Base-by-base conservation (phyloP, 345 rosid genomes). In the Eucalyptus shirleyi region DNA sequence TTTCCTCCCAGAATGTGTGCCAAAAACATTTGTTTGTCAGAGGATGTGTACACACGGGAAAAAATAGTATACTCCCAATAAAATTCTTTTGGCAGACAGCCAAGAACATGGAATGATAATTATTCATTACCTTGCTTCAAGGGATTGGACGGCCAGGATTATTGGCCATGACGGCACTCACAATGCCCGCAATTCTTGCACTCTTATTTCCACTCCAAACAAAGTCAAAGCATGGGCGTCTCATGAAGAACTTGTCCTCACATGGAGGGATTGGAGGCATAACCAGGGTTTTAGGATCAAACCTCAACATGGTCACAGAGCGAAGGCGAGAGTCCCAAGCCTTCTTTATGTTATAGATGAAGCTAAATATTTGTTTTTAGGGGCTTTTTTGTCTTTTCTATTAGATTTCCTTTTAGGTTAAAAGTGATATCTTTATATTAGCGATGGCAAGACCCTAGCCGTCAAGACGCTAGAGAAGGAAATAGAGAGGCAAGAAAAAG, bases 161-260 rank as follows among this genome's bases (percentile, higher is more conserved):
- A 9, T 96, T 98, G 9, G 59, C 91, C 92, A 90, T 93, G 87
- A 98, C 94, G 50, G 95, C 89, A 26, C 60, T 44, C 49, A 93
- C 96, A 87, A 96, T 92, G 28, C 42, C 82, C 23, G 5, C 86
- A 5, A 94, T 49, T 14, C 90, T 86, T 37, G 32, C 86, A 89
- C 95, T 95, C 19, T 51, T 88, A 85, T 95, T 97, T 2, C 99
- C 98, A 89, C 98, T 98, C 98, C 98, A 98, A 1, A 95, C 88
- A 82, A 98, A 98, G 95, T 97, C 99, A 55, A 87, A 95, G 86
- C 99, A 96, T 4, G 97, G 98, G 34, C 47, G 50, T 88, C 92
- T 94, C 6, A 93, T 50, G 91, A 89, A 95, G 89, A 92, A 95
- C 91, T 94, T 96, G 28, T 94, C 97, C 94, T 98, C 98, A 88